Percentiles rank a stretch among this genome's conserved stretches.
These are phyloP conservation scores for Termitomyces sp. DNA, from an alignment of 768 basidiomycete genomes.

Conservation along the genomic window DNA sequence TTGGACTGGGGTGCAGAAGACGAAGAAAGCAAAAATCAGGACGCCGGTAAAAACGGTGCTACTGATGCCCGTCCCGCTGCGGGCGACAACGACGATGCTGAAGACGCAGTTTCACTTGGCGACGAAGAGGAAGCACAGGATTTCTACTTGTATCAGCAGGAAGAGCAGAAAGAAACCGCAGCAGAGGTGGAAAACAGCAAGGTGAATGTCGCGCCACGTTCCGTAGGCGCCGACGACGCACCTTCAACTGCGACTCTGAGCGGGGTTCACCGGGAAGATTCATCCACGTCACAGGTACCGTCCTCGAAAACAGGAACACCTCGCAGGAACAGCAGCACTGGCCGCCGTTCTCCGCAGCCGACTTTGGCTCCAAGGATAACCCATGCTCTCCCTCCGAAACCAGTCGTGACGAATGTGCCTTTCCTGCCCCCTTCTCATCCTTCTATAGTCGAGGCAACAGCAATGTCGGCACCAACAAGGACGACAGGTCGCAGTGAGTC, in stretches of 20 bases:
- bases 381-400: constrained; percentile 72
- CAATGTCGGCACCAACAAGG: constrained; percentile 46
- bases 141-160: constrained; percentile 36
- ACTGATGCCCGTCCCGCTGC: constrained; percentile 20
- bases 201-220: constrained; percentile 3
- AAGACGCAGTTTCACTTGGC: constrained; percentile 67
- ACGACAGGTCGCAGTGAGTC: constrained; percentile 40
- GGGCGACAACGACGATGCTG: constrained; percentile 51
- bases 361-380: constrained; percentile 41
- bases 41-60: constrained; percentile 19
- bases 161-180: constrained; percentile 10
- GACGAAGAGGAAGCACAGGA: constrained; percentile 69
- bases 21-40: constrained; percentile 35
- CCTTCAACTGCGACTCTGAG: constrained; percentile 11
- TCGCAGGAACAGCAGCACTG: constrained; percentile 10
- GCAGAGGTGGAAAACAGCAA: constrained; percentile 1
- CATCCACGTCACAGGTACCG: constrained; percentile 12
- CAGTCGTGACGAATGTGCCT: constrained; percentile 48
- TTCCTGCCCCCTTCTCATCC: constrained; percentile 56
- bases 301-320: constrained; percentile 18
- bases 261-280: constrained; percentile 13
- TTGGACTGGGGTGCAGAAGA: constrained; percentile 67
- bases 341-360: constrained; percentile 24
- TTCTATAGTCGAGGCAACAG: constrained; percentile 58
- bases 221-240: constrained; percentile 5